Percentiles rank a stretch among this genome's conserved stretches.
Evolutionary conservation across 2,329 filamentous ascomycete genomes (phyloP).

Genomic region (Phoma sp.): DNA sequence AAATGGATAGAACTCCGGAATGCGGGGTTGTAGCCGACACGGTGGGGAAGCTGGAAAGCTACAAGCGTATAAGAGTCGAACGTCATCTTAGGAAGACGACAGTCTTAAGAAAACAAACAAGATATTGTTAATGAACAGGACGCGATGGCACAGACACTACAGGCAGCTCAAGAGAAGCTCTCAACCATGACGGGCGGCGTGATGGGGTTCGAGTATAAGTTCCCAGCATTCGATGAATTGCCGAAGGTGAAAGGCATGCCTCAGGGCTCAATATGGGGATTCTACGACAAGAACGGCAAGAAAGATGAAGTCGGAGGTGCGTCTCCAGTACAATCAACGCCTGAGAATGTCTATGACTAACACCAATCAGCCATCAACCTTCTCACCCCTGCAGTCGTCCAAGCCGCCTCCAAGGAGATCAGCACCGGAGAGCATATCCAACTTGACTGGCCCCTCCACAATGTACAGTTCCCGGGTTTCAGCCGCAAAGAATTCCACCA

Average conservation of each 20-base stretch:
- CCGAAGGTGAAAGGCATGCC: slow-evolving; percentile 42
- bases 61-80: not conserved
- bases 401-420: slow-evolving; percentile 59
- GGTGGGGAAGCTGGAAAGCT: slow-evolving; percentile 7
- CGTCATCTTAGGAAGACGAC: not conserved
- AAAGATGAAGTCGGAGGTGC: slow-evolving; percentile 62
- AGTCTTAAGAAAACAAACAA: not conserved
- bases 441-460: slow-evolving; percentile 63
- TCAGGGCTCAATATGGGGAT: slow-evolving; percentile 43
- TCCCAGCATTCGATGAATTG: slow-evolving; percentile 43
- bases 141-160: slow-evolving; percentile 16
- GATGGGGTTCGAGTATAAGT: slow-evolving; percentile 25
- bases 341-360: not conserved
- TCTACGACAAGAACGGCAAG: slow-evolving; percentile 43
- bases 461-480: slow-evolving; percentile 63
- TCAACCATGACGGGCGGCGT: slow-evolving; percentile 16
- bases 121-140: not conserved
- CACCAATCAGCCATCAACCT: slow-evolving; percentile 36
- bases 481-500: slow-evolving; percentile 59
- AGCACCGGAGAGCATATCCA: slow-evolving; percentile 59
- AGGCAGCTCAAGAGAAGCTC: slow-evolving; percentile 23
- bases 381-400: slow-evolving; percentile 60
- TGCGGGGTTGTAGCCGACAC: slow-evolving; percentile 15
- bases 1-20: not conserved
- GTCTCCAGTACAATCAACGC: slow-evolving; percentile 19